These are phyloP conservation scores for Pigoraptor vietnamica DNA, from an alignment of 78 protist genomes.

Conservation along the genomic window DNA sequence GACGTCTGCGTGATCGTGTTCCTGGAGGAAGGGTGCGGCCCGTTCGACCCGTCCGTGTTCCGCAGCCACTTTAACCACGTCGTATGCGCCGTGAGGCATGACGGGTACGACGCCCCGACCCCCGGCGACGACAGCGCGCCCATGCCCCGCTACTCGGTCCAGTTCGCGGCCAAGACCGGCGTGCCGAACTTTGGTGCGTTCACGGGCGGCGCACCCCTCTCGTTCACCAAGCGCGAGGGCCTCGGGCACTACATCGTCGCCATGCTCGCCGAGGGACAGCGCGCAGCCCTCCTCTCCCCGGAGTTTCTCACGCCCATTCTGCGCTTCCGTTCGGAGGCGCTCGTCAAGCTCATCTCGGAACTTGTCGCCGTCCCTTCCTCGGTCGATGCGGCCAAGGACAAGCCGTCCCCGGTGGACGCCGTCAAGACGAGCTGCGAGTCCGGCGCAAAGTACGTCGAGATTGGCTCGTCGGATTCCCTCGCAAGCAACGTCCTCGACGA, in stretches of 20 bases:
- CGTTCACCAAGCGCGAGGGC: background rate
- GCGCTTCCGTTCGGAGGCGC: background rate
- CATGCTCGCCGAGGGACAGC: background rate
- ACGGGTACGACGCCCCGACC: background rate
- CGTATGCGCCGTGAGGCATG: background rate
- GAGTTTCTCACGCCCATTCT: background rate
- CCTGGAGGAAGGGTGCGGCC: slow-evolving; percentile 26
- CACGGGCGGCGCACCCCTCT: background rate
- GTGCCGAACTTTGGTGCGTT: background rate
- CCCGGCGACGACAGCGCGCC: background rate
- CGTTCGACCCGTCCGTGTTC: slow-evolving; percentile 9
- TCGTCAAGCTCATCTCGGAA: background rate
- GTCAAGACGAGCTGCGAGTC: too few species aligned
- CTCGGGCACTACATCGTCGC: background rate
- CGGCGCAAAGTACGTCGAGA: too few species aligned
- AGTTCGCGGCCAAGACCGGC: background rate
- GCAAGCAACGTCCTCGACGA: background rate
- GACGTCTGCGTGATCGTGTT: slow-evolving; percentile 63
- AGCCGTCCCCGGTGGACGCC: too few species aligned
- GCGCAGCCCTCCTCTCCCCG: background rate
- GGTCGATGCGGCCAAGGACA: background rate
- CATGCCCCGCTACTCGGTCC: background rate
- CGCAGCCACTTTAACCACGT: background rate
- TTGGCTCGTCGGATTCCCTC: too few species aligned
- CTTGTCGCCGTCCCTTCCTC: background rate